Percentiles rank a stretch among this genome's conserved stretches.
phyloP scores from a whole-genome alignment of 2,329 filamentous ascomycete species.

The Emericellopsis atlantica region DNA sequence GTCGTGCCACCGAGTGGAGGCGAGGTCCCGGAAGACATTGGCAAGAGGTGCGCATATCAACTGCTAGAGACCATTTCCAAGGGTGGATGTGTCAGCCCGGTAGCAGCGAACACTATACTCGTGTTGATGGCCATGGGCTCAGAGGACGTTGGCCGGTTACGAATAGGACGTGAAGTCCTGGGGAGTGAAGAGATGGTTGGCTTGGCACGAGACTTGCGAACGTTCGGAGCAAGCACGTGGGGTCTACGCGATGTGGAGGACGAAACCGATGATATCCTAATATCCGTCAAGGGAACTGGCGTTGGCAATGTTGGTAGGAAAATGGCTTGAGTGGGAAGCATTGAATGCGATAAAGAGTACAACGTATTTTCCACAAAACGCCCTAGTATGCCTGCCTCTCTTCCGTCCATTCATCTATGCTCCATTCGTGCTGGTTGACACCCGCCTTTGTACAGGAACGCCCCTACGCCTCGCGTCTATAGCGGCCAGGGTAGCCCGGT shows the following conservation, averaged over 20 bases:
- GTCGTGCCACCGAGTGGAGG: conserved; percentile 65
- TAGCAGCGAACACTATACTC: conserved; percentile 63
- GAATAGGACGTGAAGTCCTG: conserved; percentile 69
- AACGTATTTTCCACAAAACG: neutral
- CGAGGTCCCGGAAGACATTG: conserved; percentile 79
- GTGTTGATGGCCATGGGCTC: conserved; percentile 96
- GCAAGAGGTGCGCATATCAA: conserved; percentile 78
- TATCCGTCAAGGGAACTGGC: conserved; percentile 85
- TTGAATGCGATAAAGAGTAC: neutral
- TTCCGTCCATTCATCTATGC: too few species aligned
- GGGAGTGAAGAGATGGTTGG: conserved; percentile 70
- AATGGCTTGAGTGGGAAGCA: conserved; percentile 39
- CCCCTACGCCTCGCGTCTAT: conserved; percentile 26
- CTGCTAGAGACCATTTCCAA: conserved; percentile 70
- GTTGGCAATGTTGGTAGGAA: conserved; percentile 94
- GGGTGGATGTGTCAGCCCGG: conserved; percentile 68
- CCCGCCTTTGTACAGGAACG: neutral
- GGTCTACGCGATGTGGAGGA: conserved; percentile 65
- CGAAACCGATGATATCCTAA: conserved; percentile 59
- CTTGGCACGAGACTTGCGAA: conserved; percentile 71
- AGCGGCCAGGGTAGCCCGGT: conserved; percentile 39
- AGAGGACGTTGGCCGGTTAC: conserved; percentile 82
- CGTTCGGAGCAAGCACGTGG: conserved; percentile 87
- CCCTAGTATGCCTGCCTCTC: too few species aligned
- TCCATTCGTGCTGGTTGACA: neutral